A percentile compares a stretch with the other conserved stretches of the same genome.
These are phyloP conservation scores for Cercospora sp. DNA, from an alignment of 2,329 filamentous ascomycete species.

Conservation along the genomic window DNA sequence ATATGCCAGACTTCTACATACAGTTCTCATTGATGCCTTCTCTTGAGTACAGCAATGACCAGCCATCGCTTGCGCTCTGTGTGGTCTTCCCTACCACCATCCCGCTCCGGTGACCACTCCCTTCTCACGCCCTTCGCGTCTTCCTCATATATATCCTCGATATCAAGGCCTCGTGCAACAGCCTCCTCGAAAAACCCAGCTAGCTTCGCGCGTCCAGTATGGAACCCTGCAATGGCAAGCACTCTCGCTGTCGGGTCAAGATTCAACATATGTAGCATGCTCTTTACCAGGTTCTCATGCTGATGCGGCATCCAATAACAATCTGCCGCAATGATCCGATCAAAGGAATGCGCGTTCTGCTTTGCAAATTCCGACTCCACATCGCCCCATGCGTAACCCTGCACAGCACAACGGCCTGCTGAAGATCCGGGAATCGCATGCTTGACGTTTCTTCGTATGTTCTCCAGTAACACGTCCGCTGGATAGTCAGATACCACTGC, in stretches of 20 bases:
- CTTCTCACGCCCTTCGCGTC: conserved; percentile 65
- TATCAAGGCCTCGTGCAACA: conserved; percentile 53
- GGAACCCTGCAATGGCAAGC: conserved; percentile 70
- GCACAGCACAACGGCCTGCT: conserved; percentile 45
- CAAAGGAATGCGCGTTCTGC: conserved; percentile 49
- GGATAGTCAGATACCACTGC: conserved; percentile 70
- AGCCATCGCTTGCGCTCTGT: conserved; percentile 69
- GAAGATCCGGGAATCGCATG: conserved; percentile 47
- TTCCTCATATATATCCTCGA: conserved; percentile 68
- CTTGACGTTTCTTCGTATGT: conserved; percentile 59
- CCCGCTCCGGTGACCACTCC: conserved; percentile 56
- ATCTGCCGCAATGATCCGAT: conserved; percentile 67
- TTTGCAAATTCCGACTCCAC: conserved; percentile 45
- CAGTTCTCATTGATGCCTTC: background rate
- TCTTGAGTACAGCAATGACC: conserved; percentile 48
- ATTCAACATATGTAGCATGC: conserved; percentile 62
- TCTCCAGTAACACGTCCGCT: conserved; percentile 58
- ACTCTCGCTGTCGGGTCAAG: conserved; percentile 57
- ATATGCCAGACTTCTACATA: no score
- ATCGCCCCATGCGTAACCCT: conserved; percentile 67
- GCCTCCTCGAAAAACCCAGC: conserved; percentile 64
- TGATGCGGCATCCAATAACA: conserved; percentile 75
- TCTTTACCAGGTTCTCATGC: conserved; percentile 64
- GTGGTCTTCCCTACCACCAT: conserved; percentile 62
- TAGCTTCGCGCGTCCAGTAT: conserved; percentile 67